Base-by-base conservation (phyloP, 345 rosid genomes). In the Anastatica hierochuntica region DNA sequence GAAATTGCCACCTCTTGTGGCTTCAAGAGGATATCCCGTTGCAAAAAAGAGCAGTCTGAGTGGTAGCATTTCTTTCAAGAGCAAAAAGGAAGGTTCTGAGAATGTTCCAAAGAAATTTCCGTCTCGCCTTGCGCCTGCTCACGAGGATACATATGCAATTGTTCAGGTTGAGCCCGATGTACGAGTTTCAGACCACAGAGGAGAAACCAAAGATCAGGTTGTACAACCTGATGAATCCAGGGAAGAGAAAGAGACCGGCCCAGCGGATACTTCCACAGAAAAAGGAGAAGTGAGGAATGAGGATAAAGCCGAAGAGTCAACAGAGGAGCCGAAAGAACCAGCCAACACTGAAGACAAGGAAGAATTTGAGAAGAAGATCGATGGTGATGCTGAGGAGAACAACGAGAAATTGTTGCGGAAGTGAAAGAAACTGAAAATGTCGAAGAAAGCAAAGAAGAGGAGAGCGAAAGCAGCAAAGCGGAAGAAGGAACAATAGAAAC, bases 81-180 rank as follows among this genome's bases (percentile, higher is more conserved):
- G 29, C 53, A 18, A 62, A 56, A 56, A 62, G 43, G 68, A 62
- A 62, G 68, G 49, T 35, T 61, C 42, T 43, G 33, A 27, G 42
- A 39, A 49, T 11, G 40, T 14, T 42, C 36, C 49, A 19, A 55
- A 50, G 36, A 66, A 58, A 36, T 4, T 53, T 18, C 38, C 35
- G 39, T 38, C 53, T 43, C 35, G 60, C 58, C 44, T 1, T 21
- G 29, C 34, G 8, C 17, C 43, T 60, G 53, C 47, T 47, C 36
- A 26, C 8, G 54, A 49, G 21, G 78, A 70, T 42, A 68, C 43
- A 10, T 64, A 56, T 17, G 75, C 69, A 67, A 36, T 21, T 16
- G 40, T 51, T 13, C 62, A 73, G 23, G 60, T 26, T 30, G 77
- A 58, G 37, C 57, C 53, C 1, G 62, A 59, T 27, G 64, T 6